These are phyloP conservation scores for Salvia sclarea DNA, from an alignment of 305 asterid genomes.

Conservation along the genomic window DNA sequence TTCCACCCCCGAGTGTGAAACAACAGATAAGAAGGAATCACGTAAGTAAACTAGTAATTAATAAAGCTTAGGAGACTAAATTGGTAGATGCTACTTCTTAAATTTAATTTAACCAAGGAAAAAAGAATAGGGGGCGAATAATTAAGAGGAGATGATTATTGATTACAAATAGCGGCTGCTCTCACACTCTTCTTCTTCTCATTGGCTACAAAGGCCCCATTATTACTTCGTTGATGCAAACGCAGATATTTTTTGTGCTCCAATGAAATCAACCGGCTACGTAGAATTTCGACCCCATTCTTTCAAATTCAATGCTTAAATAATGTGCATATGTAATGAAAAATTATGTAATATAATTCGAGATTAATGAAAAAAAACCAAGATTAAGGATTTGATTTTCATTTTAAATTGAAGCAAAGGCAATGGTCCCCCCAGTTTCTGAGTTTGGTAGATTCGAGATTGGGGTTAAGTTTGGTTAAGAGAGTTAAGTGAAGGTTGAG, in stretches of 20 bases:
- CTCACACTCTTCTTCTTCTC: conserved; percentile 6
- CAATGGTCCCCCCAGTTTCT: background rate
- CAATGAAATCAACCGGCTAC: too few species aligned
- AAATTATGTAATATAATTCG: too few species aligned
- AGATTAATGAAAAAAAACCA: too few species aligned
- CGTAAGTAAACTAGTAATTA: background rate
- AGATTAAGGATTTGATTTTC: too few species aligned
- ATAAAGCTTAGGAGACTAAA: background rate
- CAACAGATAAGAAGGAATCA: too few species aligned
- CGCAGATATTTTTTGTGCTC: background rate
- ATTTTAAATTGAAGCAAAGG: background rate
- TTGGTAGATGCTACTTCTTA: background rate
- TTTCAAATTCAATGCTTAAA: too few species aligned
- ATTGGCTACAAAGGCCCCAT: conserved; percentile 5
- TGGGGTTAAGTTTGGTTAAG: conserved; percentile 5
- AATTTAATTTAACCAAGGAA: background rate
- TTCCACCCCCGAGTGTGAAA: too few species aligned
- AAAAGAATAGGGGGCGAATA: background rate
- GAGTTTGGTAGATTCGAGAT: conserved; percentile 22
- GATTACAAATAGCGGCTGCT: background rate
- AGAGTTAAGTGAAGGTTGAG: background rate
- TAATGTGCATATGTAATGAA: too few species aligned
- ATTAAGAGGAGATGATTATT: background rate
- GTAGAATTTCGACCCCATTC: too few species aligned
- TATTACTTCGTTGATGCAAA: background rate